phyloP scores from a whole-genome alignment of 2,329 filamentous ascomycete species.

The Calonectria leucothoes region DNA sequence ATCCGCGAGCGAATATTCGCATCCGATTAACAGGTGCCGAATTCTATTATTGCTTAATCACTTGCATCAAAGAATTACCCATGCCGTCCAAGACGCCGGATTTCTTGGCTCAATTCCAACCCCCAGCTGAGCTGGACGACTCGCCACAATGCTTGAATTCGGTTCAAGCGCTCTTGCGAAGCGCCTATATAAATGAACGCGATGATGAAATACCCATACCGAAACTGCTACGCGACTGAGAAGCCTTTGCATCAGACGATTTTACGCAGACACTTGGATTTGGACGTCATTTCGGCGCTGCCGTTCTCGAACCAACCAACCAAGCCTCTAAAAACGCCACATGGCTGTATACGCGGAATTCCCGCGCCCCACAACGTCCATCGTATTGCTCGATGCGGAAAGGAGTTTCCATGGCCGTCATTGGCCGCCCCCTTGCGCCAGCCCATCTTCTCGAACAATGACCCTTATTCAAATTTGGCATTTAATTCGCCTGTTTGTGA shows the following conservation, averaged over 20 bases:
- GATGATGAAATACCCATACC: background rate
- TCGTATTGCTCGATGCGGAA: no score
- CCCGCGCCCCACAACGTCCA: background rate
- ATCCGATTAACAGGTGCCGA: no score
- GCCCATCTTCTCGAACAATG: no score
- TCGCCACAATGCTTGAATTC: background rate
- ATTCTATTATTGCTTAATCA: no score
- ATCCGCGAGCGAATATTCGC: no score
- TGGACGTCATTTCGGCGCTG: background rate
- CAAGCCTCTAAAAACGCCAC: background rate
- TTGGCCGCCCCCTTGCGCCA: no score
- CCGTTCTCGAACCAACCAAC: background rate
- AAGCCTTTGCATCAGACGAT: background rate
- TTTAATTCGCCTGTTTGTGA: no score
- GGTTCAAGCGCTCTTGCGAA: background rate
- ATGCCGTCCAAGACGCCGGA: background rate
- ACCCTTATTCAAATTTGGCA: no score
- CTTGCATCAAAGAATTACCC: no score
- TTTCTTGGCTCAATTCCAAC: background rate
- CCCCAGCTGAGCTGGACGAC: background rate
- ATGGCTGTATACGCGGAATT: background rate
- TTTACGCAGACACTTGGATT: background rate
- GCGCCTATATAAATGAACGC: background rate
- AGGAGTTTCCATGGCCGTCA: no score
- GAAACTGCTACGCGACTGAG: no score